Conservation (phyloP, 352 stramenopile genomes). For the Pythium brassicae region DNA sequence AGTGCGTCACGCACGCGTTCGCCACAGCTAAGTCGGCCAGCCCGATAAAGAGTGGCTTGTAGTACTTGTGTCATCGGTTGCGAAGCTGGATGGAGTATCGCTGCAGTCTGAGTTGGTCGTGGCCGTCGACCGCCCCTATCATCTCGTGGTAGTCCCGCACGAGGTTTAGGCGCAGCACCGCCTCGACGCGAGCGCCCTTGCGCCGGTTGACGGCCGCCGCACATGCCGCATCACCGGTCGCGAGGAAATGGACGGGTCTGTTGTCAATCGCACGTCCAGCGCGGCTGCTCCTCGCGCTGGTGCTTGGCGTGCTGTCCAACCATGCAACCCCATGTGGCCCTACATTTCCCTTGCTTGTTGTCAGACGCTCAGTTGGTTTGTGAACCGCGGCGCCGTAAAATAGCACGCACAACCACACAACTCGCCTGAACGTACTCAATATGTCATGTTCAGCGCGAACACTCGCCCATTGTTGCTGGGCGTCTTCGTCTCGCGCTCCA, state of each 20-base stretch:
- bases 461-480: no score
- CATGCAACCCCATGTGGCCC: no score
- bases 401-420: no score
- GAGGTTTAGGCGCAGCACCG: not conserved
- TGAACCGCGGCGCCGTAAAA: no score
- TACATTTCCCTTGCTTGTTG: no score
- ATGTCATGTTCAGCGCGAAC: no score
- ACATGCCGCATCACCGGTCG: not conserved
- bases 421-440: no score
- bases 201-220: not conserved
- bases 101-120: not conserved
- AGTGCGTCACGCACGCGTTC: not conserved
- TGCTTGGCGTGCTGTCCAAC: no score
- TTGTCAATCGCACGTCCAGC: no score
- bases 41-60: not conserved
- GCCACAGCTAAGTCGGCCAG: not conserved
- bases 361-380: no score
- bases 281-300: no score
- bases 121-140: not conserved
- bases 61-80: not conserved
- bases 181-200: not conserved
- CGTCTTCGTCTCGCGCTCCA: no score
- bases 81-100: not conserved
- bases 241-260: not conserved
- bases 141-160: not conserved